Evolutionary conservation across 108 stramenopile genomes (phyloP), one percentile per base, ranked within the genome.

Genomic region (Pseudonitzschia multiseries): DNA sequence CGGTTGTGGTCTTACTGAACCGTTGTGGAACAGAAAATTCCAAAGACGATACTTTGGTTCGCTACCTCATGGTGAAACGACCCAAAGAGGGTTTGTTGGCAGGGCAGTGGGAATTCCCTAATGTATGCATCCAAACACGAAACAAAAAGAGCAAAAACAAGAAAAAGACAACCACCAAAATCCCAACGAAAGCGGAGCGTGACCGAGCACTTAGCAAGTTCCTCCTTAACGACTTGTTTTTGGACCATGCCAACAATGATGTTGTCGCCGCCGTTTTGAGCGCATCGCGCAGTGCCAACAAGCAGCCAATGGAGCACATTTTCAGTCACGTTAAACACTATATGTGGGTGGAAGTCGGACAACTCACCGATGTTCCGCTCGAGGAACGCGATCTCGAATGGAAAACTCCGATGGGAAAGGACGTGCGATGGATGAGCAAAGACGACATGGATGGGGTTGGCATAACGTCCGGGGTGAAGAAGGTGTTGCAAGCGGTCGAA

Each of bases 101-200:
- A 15, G 89, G 89, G 8, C 95, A 96, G 65, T 93, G 92, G 95
- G 95, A 96, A 53, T 93, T 96, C 68, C 92, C 95, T 17, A 72
- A 77, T 27, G 83, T 86, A 6, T 77, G 73, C 43, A 62, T 93
- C n/a, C 67, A 70, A 74, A 70, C 41, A 4, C 80, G 85, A 84
- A 74, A 57, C 9, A 84, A 79, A 28, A 67, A 71, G 17, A 81
- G 48, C 29, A 62, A 53, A 71, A 73, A 46, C 20, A 15, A 48
- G 12, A 48, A 5, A 18, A 10, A 5, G 46, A 14, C 46, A 48
- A 48, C 46, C 12, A 82, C 60, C 43, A 51, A 71, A 63, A 46
- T 56, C 6, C 57, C 65, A 60, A 42, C 21, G 41, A 68, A 59
- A 61, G 31, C 63, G 29, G 68, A 68, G 14, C 14, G 41, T 0